Percentiles rank a stretch among this genome's conserved stretches.
phyloP scores from a whole-genome alignment of 2,329 filamentous ascomycete genomes.

The Apiospora aurea region DNA sequence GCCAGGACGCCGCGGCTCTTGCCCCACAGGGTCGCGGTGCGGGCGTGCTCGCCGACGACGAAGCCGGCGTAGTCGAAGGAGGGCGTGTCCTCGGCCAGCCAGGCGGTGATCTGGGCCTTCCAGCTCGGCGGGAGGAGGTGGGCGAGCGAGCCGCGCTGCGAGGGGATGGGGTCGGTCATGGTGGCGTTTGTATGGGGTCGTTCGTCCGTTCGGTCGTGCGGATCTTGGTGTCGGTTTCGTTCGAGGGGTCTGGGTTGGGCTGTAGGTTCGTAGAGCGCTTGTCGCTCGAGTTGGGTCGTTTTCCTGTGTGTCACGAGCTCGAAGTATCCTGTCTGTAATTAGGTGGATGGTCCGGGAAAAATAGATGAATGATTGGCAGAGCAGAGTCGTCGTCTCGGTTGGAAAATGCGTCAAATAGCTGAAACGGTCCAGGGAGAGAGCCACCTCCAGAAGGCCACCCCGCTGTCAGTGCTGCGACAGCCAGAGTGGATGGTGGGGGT shows the following conservation, averaged over 20 bases:
- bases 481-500: conserved; percentile 1
- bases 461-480: not conserved
- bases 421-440: not conserved
- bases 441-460: not conserved
- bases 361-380: too few relatives aligned
- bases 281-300: not conserved
- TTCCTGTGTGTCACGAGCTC: not conserved
- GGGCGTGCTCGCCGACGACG: conserved; percentile 79
- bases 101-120: conserved; percentile 79
- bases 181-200: not conserved
- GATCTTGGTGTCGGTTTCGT: not conserved
- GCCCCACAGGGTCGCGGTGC: conserved; percentile 71
- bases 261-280: not conserved
- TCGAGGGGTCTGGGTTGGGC: not conserved
- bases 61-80: conserved; percentile 98
- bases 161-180: conserved; percentile 30
- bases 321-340: not conserved
- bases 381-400: not conserved
- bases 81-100: conserved; percentile 96
- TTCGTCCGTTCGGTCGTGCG: not conserved
- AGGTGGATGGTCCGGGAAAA: too few relatives aligned
- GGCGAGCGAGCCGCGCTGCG: conserved; percentile 55
- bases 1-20: conserved; percentile 84
- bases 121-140: conserved; percentile 86
- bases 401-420: not conserved